Conservation (phyloP, 495 filamentous ascomycete species). For the Penicillium paradoxum region DNA sequence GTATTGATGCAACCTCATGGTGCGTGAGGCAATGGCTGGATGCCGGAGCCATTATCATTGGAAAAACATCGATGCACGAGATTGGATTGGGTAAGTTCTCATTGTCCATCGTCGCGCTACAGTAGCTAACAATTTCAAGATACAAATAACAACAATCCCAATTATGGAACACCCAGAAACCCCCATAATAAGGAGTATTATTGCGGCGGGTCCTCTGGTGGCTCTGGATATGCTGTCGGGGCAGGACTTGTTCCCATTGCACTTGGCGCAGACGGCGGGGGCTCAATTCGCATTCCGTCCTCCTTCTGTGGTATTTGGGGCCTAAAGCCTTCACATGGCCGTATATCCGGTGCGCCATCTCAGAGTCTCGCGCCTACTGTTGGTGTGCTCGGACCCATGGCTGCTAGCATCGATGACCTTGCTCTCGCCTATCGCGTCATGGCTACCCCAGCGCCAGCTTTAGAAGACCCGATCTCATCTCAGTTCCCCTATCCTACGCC, state of each 20-base stretch:
- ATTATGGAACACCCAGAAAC: constrained; percentile 75
- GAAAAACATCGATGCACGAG: constrained; percentile 92
- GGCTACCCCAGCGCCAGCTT: constrained; percentile 60
- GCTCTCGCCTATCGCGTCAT: constrained; percentile 74
- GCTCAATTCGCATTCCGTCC: constrained; percentile 76
- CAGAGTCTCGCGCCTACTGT: constrained; percentile 57
- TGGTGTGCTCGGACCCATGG: constrained; percentile 71
- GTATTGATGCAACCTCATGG: constrained; percentile 56
- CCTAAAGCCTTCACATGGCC: constrained; percentile 75
- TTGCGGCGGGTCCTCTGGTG: constrained; percentile 84
- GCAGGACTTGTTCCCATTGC: constrained; percentile 76
- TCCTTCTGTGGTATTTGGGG: constrained; percentile 85
- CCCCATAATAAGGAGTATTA: constrained; percentile 78
- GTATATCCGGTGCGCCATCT: constrained; percentile 62
- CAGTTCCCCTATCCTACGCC: constrained; percentile 47
- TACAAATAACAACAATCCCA: constrained; percentile 79
- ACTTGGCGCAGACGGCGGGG: constrained; percentile 81
- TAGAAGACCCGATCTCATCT: constrained; percentile 41
- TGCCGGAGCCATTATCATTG: constrained; percentile 74
- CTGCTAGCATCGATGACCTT: constrained; percentile 74
- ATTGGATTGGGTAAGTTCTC: constrained; percentile 58
- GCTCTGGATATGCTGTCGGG: constrained; percentile 71
- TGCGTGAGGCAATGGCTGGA: constrained; percentile 71
- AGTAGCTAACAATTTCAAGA: constrained; percentile 40
- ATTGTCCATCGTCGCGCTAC: neutral